Base-by-base conservation (phyloP, 371 early-diverging fungal species). In the Rhizopus delemar region DNA sequence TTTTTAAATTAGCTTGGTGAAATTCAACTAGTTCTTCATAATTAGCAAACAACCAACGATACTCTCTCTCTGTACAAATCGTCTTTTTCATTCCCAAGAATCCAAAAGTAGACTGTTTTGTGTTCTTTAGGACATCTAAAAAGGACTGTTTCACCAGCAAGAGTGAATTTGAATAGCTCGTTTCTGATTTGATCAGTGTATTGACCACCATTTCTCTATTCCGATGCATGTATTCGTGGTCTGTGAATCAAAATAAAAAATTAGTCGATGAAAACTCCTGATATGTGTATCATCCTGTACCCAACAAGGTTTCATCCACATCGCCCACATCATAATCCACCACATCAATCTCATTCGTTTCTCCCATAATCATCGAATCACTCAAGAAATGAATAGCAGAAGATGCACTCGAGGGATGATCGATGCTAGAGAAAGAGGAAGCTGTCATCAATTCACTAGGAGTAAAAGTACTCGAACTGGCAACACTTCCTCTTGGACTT, bases 11-110 rank as follows among this genome's bases (percentile, higher is more conserved):
- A 7, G 56, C 57, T 34, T 60, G 63, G 56, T 78, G 79, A 8
- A 65, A 43, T 33, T 69, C 54, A 5, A 68, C 54, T 6, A 78
- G 56, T 34, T 73, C 69, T 35, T 75, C 74, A 63, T 74, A 66
- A 35, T 78, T 78, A 29, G 74, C 73, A 63, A 78, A 78, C 7
- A 78, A 53, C 70, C 75, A 71, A 8, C 62, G 62, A 43, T 73
- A 63, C 52, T 75, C 75, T 8, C 70, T 60, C 41, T 75, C 70
- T 9, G 79, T 78, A 41, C 79, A 78, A 8, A 66, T 57, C 53
- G 66, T 63, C 56, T 75, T 78, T 53, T 71, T 74, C 58, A 64
- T 70, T 13, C 71, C 71, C 7, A 71, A 57, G 64, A 71, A 71
- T 29, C 56, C 68, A 46, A 68, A 74, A 0, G 67, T 49, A 0